Evolutionary conservation across 257 asterid genomes (phyloP).

Genomic region (Thymus mandschuricus): DNA sequence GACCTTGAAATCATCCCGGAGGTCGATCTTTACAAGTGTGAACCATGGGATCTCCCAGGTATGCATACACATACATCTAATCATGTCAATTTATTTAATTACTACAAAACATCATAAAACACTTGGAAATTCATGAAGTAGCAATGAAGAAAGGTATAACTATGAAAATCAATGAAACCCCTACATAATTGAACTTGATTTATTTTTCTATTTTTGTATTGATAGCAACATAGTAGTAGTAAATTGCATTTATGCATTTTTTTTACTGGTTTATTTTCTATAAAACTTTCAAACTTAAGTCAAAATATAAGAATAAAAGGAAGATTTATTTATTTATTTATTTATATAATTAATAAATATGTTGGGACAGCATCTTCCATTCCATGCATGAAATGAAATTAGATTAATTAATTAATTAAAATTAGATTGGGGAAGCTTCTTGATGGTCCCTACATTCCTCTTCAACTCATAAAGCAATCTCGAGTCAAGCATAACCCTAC

Average conservation of each 20-base stretch:
- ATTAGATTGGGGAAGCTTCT: conserved; percentile 17
- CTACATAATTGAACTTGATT: conserved; percentile 14
- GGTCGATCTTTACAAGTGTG: conserved; percentile 98
- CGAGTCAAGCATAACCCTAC: conserved; percentile 41
- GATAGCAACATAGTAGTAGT: neutral
- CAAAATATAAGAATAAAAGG: conserved; percentile 4
- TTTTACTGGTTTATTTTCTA: neutral
- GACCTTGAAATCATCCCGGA: conserved; percentile 97
- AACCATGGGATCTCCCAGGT: conserved; percentile 99
- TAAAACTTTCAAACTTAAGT: conserved; percentile 6
- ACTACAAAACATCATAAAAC: neutral
- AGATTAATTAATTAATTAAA: too few relatives aligned
- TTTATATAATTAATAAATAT: neutral
- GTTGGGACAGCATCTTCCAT: neutral
- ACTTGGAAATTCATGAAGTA: conserved; percentile 37
- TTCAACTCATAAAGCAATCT: conserved; percentile 51
- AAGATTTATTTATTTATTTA: neutral
- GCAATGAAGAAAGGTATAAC: conserved; percentile 62
- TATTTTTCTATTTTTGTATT: neutral
- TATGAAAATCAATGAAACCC: neutral
- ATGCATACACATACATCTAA: neutral
- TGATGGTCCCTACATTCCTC: conserved; percentile 54
- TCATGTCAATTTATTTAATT: neutral
- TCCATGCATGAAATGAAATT: neutral
- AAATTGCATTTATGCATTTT: too few relatives aligned